Evolutionary conservation across 2,329 filamentous ascomycete genomes (phyloP), one percentile per base, ranked within the genome.

Genomic region (Penicillium sp.): DNA sequence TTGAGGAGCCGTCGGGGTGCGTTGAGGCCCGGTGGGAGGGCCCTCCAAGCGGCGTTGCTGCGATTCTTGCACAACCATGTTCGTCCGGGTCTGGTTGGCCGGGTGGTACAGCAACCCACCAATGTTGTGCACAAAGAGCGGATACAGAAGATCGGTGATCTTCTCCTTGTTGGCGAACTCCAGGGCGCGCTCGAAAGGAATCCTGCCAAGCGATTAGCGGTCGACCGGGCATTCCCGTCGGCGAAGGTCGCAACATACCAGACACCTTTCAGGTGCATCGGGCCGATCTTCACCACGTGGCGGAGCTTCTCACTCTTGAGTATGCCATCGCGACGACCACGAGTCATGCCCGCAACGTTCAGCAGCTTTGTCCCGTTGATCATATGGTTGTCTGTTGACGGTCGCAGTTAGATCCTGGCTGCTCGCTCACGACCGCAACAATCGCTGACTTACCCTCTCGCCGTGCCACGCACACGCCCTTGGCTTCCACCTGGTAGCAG

Each of bases 101-200:
- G 93, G 91, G 64, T 97, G 91, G 67, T 96, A 97, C 34, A 97
- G 78, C 50, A 97, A 76, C 42, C 88, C 86, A 45, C 88, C 88
- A 62, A 97, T 97, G 69, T 97, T 94, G 69, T 97, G 90, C 26
- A 97, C 93, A 64, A 98, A 98, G 33, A 98, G 75, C 36, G 93
- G 93, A 66, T 97, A 98, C 39, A 97, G 73, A 33, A 90, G 74
- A 69, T 97, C 91, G 0, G 93, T 97, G 50, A 97, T 98, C 72
- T 97, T 97, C 69, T 98, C 93, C 77, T 96, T 97, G 74, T 98
- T 98, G 51, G 93, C 93, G 64, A 98, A 97, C 58, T 97, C 93
- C 38, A 98, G 73, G n/a, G 93, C 93, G 52, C 93, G 84, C 56
- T 97, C 93, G 58, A 94, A 97, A 2, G 93, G 93, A 59, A 98